Evolutionary conservation across 2,329 filamentous ascomycete genomes (phyloP).

Genomic region (Diaporthe caulivora): DNA sequence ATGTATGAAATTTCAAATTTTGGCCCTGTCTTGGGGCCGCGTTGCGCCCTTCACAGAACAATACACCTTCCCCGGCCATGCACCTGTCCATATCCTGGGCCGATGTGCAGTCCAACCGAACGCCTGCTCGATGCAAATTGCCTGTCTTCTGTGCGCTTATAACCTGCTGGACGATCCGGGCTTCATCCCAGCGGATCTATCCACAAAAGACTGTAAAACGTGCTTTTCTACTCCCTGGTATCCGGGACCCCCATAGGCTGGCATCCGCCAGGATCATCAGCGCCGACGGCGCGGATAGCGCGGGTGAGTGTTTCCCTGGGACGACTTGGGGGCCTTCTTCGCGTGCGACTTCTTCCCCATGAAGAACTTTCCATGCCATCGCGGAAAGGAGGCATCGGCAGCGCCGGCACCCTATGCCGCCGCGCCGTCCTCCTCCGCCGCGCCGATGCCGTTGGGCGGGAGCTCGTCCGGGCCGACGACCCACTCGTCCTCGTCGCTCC

Average conservation of each 20-base stretch:
- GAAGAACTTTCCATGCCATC: not conserved
- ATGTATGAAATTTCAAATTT: not conserved
- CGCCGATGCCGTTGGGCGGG: conserved; percentile 36
- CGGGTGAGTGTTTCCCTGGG: not conserved
- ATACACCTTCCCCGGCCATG: not conserved
- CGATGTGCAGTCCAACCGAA: conserved; percentile 16
- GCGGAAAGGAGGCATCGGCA: too few species aligned
- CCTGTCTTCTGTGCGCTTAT: not conserved
- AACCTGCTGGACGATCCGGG: not conserved
- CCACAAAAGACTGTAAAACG: not conserved
- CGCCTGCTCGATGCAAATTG: conserved; percentile 36
- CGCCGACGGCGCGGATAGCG: not conserved
- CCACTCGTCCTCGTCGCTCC: conserved; percentile 70
- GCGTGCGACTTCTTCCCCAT: not conserved
- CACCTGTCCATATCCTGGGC: not conserved
- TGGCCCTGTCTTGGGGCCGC: not conserved
- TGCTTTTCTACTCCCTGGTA: not conserved
- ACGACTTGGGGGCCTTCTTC: not conserved
- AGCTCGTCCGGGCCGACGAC: conserved; percentile 55
- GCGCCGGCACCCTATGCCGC: not conserved
- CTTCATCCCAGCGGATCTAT: not conserved
- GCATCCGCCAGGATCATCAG: not conserved
- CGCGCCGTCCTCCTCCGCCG: conserved; percentile 32
- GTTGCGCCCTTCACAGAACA: not conserved
- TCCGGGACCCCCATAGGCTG: not conserved